Evolutionary conservation across 139 green algal genomes (phyloP).

Genomic region (Nannochloris sp.): DNA sequence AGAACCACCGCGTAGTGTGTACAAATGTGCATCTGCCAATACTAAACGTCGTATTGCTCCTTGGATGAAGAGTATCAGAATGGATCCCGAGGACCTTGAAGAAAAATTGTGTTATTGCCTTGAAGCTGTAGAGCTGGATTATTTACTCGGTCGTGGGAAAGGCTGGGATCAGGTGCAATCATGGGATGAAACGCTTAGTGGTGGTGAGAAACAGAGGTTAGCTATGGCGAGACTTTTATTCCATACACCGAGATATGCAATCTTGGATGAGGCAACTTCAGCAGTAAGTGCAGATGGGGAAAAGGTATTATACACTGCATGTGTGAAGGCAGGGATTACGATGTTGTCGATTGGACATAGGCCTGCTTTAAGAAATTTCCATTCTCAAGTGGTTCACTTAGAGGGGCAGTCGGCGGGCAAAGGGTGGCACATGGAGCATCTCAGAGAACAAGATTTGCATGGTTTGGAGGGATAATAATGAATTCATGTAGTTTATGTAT

Average conservation of each 20-base stretch:
- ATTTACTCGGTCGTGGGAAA: slow-evolving; percentile 59
- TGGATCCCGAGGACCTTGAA: slow-evolving; percentile 34
- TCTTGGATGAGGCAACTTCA: slow-evolving; percentile 88
- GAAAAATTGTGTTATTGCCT: slow-evolving; percentile 53
- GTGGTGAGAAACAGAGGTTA: slow-evolving; percentile 88
- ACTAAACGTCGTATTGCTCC: slow-evolving; percentile 10
- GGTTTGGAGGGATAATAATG: no score
- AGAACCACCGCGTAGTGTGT: slow-evolving; percentile 57
- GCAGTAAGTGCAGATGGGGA: slow-evolving; percentile 73
- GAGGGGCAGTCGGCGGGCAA: slow-evolving; percentile 8
- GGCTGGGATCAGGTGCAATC: slow-evolving; percentile 51
- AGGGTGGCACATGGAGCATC: slow-evolving; percentile 11
- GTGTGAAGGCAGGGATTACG: slow-evolving; percentile 65
- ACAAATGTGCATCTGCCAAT: slow-evolving; percentile 18
- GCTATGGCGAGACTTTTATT: slow-evolving; percentile 87
- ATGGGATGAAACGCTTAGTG: slow-evolving; percentile 74
- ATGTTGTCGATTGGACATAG: slow-evolving; percentile 87
- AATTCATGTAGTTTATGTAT: no score
- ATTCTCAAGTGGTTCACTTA: slow-evolving; percentile 27
- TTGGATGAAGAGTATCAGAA: slow-evolving; percentile 2
- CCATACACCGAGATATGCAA: slow-evolving; percentile 70
- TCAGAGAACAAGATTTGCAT: slow-evolving; percentile 9
- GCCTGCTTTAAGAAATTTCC: slow-evolving; percentile 51
- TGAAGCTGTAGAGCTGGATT: slow-evolving; percentile 76
- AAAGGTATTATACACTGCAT: slow-evolving; percentile 53